Conservation (phyloP, 306 rosid species). For the Cucurbita moschata region DNA sequence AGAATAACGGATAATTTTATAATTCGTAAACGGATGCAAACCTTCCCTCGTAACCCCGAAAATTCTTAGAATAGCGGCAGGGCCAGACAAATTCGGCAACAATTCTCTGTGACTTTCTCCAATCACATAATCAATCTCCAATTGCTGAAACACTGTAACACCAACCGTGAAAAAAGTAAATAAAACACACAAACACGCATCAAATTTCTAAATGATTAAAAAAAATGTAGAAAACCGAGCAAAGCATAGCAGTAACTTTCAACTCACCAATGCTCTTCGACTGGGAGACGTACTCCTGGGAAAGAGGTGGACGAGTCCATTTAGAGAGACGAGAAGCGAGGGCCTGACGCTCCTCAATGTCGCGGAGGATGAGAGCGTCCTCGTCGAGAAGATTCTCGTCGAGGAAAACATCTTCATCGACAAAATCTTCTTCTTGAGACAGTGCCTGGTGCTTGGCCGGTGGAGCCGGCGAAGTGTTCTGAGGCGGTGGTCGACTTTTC, state of each 20-base stretch:
- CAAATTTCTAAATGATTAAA: constrained; percentile 2
- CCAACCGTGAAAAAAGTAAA: not conserved
- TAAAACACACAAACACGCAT: not conserved
- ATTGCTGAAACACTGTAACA: constrained; percentile 64
- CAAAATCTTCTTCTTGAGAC: constrained; percentile 60
- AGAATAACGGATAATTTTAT: not conserved
- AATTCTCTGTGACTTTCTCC: constrained; percentile 54
- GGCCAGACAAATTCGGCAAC: constrained; percentile 55
- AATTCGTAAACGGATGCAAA: constrained; percentile 10
- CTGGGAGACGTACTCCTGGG: constrained; percentile 33
- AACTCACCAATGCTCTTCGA: constrained; percentile 50
- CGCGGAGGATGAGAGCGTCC: constrained; percentile 68
- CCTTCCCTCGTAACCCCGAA: constrained; percentile 93
- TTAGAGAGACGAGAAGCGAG: constrained; percentile 50
- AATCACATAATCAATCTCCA: constrained; percentile 83
- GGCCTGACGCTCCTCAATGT: constrained; percentile 64
- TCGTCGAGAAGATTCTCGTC: constrained; percentile 68
- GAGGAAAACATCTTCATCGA: constrained; percentile 81
- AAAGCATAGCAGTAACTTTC: not conserved
- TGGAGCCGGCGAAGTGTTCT: constrained; percentile 29
- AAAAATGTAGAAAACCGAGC: constrained; percentile 22
- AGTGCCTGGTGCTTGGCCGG: constrained; percentile 36
- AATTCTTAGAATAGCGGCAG: constrained; percentile 80
- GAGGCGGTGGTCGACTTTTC: constrained; percentile 44
- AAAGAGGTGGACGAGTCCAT: constrained; percentile 73